Percentiles rank a stretch among this genome's conserved stretches.
phyloP scores from a whole-genome alignment of 2,329 filamentous ascomycete genomes.

The Calonectria pteridis region DNA sequence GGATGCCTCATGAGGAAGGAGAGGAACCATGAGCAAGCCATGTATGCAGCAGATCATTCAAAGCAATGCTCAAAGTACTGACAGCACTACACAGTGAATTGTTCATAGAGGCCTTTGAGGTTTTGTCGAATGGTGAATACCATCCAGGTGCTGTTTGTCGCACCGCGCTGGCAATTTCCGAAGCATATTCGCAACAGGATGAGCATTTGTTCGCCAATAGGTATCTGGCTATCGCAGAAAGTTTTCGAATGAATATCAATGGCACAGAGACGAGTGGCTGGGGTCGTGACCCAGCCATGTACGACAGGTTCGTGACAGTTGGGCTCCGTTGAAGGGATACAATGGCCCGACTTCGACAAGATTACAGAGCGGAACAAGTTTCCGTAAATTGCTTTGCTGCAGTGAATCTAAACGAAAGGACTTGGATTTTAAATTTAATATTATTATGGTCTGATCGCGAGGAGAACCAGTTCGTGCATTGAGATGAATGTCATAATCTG shows the following conservation, averaged over 20 bases:
- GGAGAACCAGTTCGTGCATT: neutral
- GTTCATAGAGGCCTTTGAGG: neutral
- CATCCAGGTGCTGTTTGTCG: neutral
- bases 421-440: neutral
- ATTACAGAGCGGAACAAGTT: neutral
- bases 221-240: neutral
- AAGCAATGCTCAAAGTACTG: neutral
- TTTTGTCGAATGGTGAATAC: neutral
- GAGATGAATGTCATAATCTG: neutral
- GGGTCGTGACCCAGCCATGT: neutral
- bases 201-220: neutral
- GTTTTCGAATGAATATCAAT: neutral
- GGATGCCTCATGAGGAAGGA: neutral
- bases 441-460: neutral
- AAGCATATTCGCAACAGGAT: neutral
- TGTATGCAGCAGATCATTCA: neutral
- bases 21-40: neutral
- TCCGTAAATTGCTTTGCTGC: neutral
- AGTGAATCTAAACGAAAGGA: neutral
- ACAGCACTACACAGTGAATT: neutral
- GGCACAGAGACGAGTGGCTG: neutral
- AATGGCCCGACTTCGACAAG: neutral
- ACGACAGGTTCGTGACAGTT: slow-evolving; percentile 1
- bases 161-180: neutral
- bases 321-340: neutral